These are phyloP conservation scores for Trichoderma parareesei DNA, from an alignment of 495 filamentous ascomycete species.

Conservation along the genomic window DNA sequence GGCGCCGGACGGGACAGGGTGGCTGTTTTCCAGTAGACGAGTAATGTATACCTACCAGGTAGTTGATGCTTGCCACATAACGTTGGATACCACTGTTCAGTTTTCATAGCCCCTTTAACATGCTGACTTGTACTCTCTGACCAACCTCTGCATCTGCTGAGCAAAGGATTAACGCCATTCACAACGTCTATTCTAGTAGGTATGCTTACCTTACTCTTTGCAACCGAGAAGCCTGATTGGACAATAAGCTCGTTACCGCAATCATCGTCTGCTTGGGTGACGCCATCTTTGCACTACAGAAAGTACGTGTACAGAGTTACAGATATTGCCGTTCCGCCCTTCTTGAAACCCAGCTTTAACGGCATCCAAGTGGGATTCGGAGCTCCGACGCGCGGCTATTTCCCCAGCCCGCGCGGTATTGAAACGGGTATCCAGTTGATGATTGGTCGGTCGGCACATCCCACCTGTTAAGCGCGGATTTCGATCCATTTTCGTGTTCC, in stretches of 20 bases:
- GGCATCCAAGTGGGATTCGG: neutral
- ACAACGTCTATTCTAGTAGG: too few species aligned
- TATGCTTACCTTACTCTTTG: too few species aligned
- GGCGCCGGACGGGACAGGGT: slow-evolving; percentile 26
- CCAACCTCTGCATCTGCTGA: neutral
- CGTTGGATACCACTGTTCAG: neutral
- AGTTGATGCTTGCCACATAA: neutral
- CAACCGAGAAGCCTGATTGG: too few species aligned
- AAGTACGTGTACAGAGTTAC: too few species aligned
- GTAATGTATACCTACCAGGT: neutral
- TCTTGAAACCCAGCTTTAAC: neutral
- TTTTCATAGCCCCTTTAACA: too few species aligned
- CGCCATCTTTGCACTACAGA: neutral
- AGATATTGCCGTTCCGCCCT: neutral
- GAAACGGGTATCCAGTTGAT: neutral
- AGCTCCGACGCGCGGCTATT: neutral
- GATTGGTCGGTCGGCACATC: neutral
- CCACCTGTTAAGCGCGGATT: neutral
- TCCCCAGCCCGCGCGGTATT: neutral
- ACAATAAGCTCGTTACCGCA: neutral
- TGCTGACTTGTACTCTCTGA: neutral
- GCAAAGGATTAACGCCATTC: too few species aligned
- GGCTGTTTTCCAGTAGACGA: slow-evolving; percentile 22
- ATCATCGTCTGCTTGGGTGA: neutral
- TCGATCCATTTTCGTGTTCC: too few species aligned